Evolutionary conservation across 1,284 basidiomycete species (phyloP).

Genomic region (Cutaneotrichosporon daszewskae): DNA sequence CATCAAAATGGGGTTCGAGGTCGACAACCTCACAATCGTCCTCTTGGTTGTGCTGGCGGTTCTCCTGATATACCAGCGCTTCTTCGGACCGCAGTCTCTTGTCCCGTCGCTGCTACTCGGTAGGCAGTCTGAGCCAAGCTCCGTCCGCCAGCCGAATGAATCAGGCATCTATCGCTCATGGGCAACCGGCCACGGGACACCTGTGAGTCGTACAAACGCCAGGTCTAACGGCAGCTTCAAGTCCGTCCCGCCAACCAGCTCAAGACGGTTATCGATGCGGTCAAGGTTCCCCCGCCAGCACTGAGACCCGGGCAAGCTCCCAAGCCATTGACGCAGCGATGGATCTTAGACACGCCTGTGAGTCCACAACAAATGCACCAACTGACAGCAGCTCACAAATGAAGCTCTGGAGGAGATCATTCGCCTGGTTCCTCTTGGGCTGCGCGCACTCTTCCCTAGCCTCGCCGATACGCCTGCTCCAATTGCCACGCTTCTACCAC

Average conservation of each 20-base stretch:
- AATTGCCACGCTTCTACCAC: constrained; percentile 33
- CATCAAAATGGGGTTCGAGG: constrained; percentile 20
- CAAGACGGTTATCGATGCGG: constrained; percentile 37
- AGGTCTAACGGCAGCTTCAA: constrained; percentile 27
- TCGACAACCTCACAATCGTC: constrained; percentile 42
- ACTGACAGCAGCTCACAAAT: constrained; percentile 13
- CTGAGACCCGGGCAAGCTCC: constrained; percentile 11
- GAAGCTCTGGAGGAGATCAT: constrained; percentile 33
- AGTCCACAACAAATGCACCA: constrained; percentile 1
- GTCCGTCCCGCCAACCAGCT: constrained; percentile 40
- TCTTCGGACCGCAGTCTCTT: constrained; percentile 37
- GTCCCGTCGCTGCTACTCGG: constrained; percentile 47
- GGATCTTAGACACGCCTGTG: constrained; percentile 36
- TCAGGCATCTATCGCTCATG: constrained; percentile 43
- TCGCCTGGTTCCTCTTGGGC: constrained; percentile 32
- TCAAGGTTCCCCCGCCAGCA: constrained; percentile 12
- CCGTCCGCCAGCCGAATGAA: constrained; percentile 37
- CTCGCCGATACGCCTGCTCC: constrained; percentile 10
- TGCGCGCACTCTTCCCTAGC: constrained; percentile 34
- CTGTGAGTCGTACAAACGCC: constrained; percentile 26
- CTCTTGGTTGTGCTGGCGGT: constrained; percentile 31
- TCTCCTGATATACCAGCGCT: constrained; percentile 37
- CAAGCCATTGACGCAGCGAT: constrained; percentile 16
- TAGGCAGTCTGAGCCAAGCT: constrained; percentile 40
- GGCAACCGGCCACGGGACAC: constrained; percentile 46